These are phyloP conservation scores for Nannochloropsis oceanica DNA, from an alignment of 108 stramenopile genomes.

Conservation along the genomic window DNA sequence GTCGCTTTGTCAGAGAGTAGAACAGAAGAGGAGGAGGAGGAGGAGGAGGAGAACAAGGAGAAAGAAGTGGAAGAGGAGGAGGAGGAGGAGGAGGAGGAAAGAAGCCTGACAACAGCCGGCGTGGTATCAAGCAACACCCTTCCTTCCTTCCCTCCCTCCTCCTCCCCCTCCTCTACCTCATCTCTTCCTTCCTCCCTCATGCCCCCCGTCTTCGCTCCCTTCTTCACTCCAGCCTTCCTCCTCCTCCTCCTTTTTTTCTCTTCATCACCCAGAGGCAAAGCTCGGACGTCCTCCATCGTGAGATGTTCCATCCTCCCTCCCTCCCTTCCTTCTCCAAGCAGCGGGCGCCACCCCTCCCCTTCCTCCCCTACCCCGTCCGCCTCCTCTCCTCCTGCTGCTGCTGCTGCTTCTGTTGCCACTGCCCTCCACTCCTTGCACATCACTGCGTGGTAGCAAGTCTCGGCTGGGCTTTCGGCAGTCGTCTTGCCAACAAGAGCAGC, in stretches of 20 bases:
- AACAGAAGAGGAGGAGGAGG: no score
- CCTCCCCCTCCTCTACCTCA: background rate
- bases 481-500: background rate
- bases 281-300: background rate
- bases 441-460: background rate
- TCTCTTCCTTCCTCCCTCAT: background rate
- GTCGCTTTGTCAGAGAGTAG: no score
- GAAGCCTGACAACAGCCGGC: background rate
- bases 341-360: background rate
- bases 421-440: background rate
- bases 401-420: no score
- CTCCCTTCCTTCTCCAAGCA: background rate
- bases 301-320: background rate
- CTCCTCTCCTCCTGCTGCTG: background rate
- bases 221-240: background rate
- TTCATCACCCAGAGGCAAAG: background rate
- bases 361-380: background rate
- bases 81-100: no score
- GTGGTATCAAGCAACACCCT: background rate
- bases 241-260: background rate
- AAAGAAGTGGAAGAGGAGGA: no score
- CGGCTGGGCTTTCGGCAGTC: background rate
- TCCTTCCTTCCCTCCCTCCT: background rate
- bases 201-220: background rate
- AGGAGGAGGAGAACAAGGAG: no score